Conservation (phyloP, 2,329 filamentous ascomycete species). For the Phoma sp. region DNA sequence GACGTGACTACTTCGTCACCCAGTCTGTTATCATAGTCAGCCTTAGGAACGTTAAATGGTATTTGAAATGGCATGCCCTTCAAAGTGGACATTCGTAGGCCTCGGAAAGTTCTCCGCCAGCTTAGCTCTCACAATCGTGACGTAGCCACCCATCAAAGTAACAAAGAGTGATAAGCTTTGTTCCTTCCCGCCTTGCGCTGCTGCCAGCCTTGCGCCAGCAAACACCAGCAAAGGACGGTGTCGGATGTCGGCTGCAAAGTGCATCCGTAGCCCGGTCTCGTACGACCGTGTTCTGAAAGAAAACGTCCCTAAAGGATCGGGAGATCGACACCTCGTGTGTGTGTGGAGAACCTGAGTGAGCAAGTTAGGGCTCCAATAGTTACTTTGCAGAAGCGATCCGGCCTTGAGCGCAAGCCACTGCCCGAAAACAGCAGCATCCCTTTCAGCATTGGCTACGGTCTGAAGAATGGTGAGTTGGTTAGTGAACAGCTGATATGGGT, state of each 20-base stretch:
- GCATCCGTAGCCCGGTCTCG: neutral
- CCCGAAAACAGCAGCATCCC: neutral
- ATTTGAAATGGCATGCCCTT: neutral
- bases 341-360: slow-evolving; percentile 2
- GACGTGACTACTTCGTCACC: too few relatives aligned
- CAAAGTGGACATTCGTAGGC: neutral
- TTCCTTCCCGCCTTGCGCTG: neutral
- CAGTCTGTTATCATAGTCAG: too few relatives aligned
- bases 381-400: neutral
- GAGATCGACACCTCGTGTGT: slow-evolving; percentile 22
- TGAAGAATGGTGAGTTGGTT: neutral
- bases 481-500: neutral
- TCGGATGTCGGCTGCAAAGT: neutral
- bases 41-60: too few relatives aligned
- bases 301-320: too few relatives aligned
- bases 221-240: neutral
- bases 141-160: neutral
- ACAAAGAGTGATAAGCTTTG: neutral
- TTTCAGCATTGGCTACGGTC: neutral
- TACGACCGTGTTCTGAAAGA: slow-evolving; percentile 5
- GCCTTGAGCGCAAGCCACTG: neutral
- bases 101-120: neutral
- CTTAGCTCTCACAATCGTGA: neutral
- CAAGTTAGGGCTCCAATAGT: neutral
- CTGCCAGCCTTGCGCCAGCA: neutral